These are phyloP conservation scores for Artemisia argyi DNA, from an alignment of 129 eudicot genomes.

Conservation along the genomic window DNA sequence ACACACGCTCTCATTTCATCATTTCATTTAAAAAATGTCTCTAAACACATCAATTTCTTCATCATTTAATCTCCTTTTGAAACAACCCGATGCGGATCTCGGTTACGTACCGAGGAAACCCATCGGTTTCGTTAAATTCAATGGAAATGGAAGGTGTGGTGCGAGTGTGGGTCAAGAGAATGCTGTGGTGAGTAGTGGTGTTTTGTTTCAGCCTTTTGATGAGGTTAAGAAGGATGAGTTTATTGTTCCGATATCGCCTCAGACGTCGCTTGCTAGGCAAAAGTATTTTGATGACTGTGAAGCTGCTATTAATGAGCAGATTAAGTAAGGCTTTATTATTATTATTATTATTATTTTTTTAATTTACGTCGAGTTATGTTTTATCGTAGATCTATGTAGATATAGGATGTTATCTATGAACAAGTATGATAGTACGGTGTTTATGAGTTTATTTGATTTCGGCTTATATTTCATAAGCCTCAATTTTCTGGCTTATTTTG, in stretches of 20 bases:
- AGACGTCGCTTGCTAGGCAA: constrained; percentile 74
- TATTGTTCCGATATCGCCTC: constrained; percentile 54
- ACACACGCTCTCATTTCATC: constrained; percentile 11
- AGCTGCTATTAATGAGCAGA: constrained; percentile 90
- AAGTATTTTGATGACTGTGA: constrained; percentile 63
- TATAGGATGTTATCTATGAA: too few species aligned
- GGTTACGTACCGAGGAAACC: background rate
- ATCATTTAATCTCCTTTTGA: constrained; percentile 18
- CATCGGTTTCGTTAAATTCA: constrained; percentile 12
- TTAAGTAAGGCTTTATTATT: constrained; percentile 70
- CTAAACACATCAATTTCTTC: constrained; percentile 33
- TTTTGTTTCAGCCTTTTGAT: constrained; percentile 80
- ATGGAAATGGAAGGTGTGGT: constrained; percentile 34
- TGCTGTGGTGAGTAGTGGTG: constrained; percentile 44
- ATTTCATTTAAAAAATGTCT: constrained; percentile 31
- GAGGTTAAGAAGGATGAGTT: constrained; percentile 79
- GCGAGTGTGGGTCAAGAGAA: constrained; percentile 28
- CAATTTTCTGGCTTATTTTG: too few species aligned
- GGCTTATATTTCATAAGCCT: too few species aligned
- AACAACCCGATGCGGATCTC: constrained; percentile 18
- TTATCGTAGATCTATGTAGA: background rate
- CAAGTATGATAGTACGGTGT: too few species aligned
- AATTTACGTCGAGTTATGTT: background rate
- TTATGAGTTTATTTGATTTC: too few species aligned
- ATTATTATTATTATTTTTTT: too few species aligned